Conservation (phyloP, 148 eudicot species). For the Simmondsia chinensis region DNA sequence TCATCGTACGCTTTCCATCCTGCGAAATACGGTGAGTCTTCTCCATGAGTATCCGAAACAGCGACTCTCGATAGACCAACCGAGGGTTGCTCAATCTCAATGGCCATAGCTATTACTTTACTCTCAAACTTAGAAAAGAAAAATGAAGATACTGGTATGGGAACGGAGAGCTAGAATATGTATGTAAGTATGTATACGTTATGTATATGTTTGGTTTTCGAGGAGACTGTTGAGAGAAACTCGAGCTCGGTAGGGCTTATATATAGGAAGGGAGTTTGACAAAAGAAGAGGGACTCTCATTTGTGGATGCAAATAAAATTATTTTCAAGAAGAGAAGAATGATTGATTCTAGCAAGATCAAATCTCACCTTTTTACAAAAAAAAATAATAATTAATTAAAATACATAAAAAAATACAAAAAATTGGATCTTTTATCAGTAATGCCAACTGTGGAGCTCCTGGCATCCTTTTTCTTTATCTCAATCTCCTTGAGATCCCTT, state of each 20-base stretch:
- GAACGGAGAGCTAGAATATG: not conserved
- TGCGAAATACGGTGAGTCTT: conserved; percentile 90
- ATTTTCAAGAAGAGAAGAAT: conserved; percentile 24
- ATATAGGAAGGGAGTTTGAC: conserved; percentile 21
- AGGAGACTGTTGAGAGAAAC: conserved; percentile 16
- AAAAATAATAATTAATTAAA: too few species aligned
- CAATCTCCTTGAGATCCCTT: conserved; percentile 43
- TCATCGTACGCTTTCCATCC: conserved; percentile 98
- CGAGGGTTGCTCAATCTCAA: conserved; percentile 53
- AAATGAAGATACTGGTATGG: not conserved
- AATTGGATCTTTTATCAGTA: conserved; percentile 18
- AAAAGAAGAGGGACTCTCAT: conserved; percentile 12
- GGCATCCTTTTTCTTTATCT: conserved; percentile 24
- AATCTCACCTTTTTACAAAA: conserved; percentile 42
- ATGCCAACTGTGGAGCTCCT: conserved; percentile 65
- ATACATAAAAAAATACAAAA: too few species aligned
- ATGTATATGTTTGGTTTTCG: too few species aligned
- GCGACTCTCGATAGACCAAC: conserved; percentile 59
- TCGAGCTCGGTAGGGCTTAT: conserved; percentile 4
- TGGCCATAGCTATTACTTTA: conserved; percentile 30
- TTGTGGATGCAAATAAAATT: conserved; percentile 11
- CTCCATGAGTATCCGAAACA: conserved; percentile 90
- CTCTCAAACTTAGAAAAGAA: not conserved
- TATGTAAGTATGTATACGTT: too few species aligned
- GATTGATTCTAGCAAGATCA: conserved; percentile 58